Base-by-base conservation (phyloP, 139 green algal species). In the Tetradesmus lagerheimii region DNA sequence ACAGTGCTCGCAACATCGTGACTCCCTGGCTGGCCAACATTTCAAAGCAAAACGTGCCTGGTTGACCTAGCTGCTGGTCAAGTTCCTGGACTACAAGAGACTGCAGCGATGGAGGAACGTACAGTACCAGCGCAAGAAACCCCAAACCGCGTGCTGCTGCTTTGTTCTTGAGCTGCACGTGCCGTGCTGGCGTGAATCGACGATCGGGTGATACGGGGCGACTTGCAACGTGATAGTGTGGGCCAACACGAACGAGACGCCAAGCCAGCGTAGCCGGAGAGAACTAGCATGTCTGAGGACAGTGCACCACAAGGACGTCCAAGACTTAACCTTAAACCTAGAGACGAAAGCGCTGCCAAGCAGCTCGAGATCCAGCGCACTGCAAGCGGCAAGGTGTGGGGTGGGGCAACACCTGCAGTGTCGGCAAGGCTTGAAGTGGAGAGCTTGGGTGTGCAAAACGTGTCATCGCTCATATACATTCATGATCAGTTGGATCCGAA, bases 281-380 rank as follows among this genome's bases (percentile, higher is more conserved):
- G 12, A 35, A 57, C 6, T 85, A 85, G 79, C 79, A 85, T 86
- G 81, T 86, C 81, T 45, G 79, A 91, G 31, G 81, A 76, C 6
- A 31, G 57, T 31, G 57, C 57, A 71, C 57, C 57, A n/a, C 57
- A 71, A 78, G 23, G 38, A 35, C 86, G 90, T 29, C 89, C 83
- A 18, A 64, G 80, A 34, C 91, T 95, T 38, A 91, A 93, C 27
- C 90, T 96, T 0, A 95, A 95, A 84, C 93, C 93, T 16, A 67
- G 94, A 23, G 93, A 96, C 71, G 81, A 90, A 4, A 88, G 85
- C 12, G 93, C 92, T 37, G 94, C 90, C 27, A 82, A 91, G 27
- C 83, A 91, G 74, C 84, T 88, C 4, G 67, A 75, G 86, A 90
- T 67, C 43, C 81, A 89, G 83, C 85, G 74, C 18, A 76, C 71